Base-by-base conservation (phyloP, 1,284 basidiomycete species). In the Ustilago cynodontis region DNA sequence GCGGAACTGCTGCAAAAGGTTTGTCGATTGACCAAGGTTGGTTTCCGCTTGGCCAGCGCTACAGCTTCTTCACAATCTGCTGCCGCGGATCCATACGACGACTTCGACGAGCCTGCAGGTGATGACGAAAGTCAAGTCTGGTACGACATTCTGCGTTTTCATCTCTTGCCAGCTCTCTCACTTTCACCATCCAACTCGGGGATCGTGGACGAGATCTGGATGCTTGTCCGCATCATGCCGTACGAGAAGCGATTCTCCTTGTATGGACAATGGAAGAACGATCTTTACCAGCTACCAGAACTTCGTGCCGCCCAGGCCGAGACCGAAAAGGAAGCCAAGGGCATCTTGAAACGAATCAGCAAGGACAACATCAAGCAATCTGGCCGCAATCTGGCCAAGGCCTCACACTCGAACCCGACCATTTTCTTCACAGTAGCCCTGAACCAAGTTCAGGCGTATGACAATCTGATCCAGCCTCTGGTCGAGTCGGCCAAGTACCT, bases 391-490 rank as follows among this genome's bases (percentile, higher is more conserved):
- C 91, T 99, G n/a, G 95, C 94, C 11, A 98, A 98, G 86, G 88
- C 96, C 53, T 93, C 93, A 6, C 94, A 98, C 84, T 92, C 93
- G 14, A 97, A 98, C 84, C 97, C 97, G 2, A 92, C 91, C 77
- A 92, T 96, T 59, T 91, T 99, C 80, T 99, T 98, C 88, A 87
- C 90, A 16, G 93, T 93, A 67, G 94, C 93, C 0, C 91, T 99
- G 57, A 92, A 92, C 77, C 97, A 99, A 87, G 93, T 98, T 66
- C 95, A 95, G 91, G 92, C 94, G 20, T 99, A 99, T 84, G 94
- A 97, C 82, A 99, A 98, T 86, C 88, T 99, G 71, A 94, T 94
- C 18, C 90, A 90, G 51, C 93, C 94, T 33, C 92, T 99, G 62
- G 93, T 98, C 41, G 94, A 95, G 78, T 92, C 92, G n/a, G 89